A percentile compares a stretch with the other conserved stretches of the same genome.
Evolutionary conservation across 2,329 filamentous ascomycete species (phyloP).

Genomic region (Colletotrichum orchidophilum): DNA sequence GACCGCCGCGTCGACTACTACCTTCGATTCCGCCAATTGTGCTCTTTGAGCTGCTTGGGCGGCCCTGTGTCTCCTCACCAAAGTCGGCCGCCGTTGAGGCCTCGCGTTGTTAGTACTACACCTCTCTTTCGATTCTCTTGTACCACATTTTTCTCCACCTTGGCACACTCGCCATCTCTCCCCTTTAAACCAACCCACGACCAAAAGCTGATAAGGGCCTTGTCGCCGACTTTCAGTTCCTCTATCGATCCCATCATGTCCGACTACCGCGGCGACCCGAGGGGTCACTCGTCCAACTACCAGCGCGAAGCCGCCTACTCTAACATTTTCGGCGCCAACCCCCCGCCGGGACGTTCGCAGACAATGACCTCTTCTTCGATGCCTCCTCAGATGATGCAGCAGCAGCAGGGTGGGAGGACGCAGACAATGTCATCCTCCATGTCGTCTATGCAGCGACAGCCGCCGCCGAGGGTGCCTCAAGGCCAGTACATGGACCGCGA

Average conservation of each 20-base stretch:
- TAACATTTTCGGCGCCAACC: conserved; percentile 91
- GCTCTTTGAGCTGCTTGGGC: conserved; percentile 14
- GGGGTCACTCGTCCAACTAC: conserved; percentile 63
- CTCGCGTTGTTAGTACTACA: conserved; percentile 34
- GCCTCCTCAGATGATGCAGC: conserved; percentile 61
- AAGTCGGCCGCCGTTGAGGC: conserved; percentile 37
- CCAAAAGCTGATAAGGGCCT: conserved; percentile 25
- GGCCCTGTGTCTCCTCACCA: conserved; percentile 31
- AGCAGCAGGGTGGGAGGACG: conserved; percentile 70
- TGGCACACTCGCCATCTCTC: conserved; percentile 33
- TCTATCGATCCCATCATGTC: conserved; percentile 55
- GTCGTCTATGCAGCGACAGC: conserved; percentile 68
- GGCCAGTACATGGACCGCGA: conserved; percentile 49
- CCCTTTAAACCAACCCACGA: conserved; percentile 24
- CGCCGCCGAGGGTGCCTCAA: conserved; percentile 65
- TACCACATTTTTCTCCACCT: conserved; percentile 36
- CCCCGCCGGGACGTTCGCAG: conserved; percentile 88
- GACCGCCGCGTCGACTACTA: conserved; percentile 2
- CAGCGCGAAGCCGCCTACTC: conserved; percentile 96
- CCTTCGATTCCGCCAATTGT: conserved; percentile 1
- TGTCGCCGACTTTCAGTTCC: conserved; percentile 44
- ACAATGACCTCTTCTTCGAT: conserved; percentile 87
- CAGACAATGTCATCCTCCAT: conserved; percentile 75
- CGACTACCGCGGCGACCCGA: conserved; percentile 63
- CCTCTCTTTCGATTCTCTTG: conserved; percentile 21